Conservation (phyloP, 768 basidiomycete species). For the Xerocomus spinulosus region DNA sequence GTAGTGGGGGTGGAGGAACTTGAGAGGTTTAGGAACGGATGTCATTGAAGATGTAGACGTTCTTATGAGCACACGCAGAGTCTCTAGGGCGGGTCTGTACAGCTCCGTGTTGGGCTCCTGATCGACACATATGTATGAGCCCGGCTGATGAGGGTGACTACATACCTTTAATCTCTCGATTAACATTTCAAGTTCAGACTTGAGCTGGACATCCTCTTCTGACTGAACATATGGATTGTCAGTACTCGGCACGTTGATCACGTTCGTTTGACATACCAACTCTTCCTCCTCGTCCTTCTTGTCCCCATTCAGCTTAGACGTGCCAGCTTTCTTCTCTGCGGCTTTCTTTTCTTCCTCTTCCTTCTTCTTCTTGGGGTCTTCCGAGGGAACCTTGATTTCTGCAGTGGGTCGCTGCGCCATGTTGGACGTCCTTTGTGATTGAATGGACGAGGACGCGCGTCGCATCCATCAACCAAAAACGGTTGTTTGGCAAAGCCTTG, state of each 20-base stretch:
- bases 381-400: conserved; percentile 59
- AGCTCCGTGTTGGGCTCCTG: conserved; percentile 86
- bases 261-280: conserved; percentile 52
- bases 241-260: conserved; percentile 8
- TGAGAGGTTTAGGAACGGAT: conserved; percentile 96
- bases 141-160: neutral
- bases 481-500: conserved; percentile 31
- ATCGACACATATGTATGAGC: conserved; percentile 16
- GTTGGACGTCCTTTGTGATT: conserved; percentile 14
- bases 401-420: conserved; percentile 62
- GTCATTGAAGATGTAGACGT: conserved; percentile 99
- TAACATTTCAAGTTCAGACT: conserved; percentile 94
- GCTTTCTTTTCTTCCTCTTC: conserved; percentile 37
- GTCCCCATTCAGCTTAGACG: conserved; percentile 52
- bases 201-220: conserved; percentile 92
- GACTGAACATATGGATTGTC: conserved; percentile 46
- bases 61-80: conserved; percentile 86
- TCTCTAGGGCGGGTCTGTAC: conserved; percentile 89
- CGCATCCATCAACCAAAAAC: conserved; percentile 21
- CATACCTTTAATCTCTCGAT: conserved; percentile 87
- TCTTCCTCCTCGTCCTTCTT: conserved; percentile 62
- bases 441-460: conserved; percentile 28
- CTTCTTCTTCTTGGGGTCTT: conserved; percentile 73
- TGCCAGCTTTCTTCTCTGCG: conserved; percentile 49
- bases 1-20: conserved; percentile 95